phyloP scores from a whole-genome alignment of 192 early-diverging fungal species.

The Thoreauomyces humboldtii region DNA sequence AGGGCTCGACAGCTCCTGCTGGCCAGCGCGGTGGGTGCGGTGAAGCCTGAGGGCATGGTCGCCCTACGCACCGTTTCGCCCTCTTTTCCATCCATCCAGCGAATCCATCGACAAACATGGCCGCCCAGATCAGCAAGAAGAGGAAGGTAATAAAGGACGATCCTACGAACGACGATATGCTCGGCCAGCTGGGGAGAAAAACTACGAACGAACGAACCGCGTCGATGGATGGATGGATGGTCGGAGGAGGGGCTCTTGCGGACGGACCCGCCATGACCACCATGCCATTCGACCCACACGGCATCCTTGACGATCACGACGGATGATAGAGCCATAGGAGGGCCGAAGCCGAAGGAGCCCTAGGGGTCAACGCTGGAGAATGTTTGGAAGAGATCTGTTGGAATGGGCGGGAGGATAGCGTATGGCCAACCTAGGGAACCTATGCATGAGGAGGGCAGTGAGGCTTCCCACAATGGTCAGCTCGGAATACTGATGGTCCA shows the following conservation, averaged over 20 bases:
- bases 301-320: not conserved
- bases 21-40: too few species aligned
- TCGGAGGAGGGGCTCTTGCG: not conserved
- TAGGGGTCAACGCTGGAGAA: not conserved
- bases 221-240: conserved; percentile 28
- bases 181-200: not conserved
- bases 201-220: not conserved
- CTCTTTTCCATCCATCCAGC: too few species aligned
- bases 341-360: not conserved
- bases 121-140: conserved; percentile 10
- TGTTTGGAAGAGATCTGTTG: not conserved
- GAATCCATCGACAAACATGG: not conserved
- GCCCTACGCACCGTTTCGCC: too few species aligned
- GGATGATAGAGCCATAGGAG: not conserved
- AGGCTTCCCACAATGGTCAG: not conserved
- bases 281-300: too few species aligned
- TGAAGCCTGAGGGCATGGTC: too few species aligned
- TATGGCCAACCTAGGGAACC: not conserved
- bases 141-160: not conserved
- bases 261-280: too few species aligned
- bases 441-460: not conserved
- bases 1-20: too few species aligned
- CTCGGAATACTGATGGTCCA: not conserved
- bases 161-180: not conserved
- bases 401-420: not conserved